Base-by-base conservation (phyloP, 2,329 filamentous ascomycete species). In the Ceratocystis harringtonii region DNA sequence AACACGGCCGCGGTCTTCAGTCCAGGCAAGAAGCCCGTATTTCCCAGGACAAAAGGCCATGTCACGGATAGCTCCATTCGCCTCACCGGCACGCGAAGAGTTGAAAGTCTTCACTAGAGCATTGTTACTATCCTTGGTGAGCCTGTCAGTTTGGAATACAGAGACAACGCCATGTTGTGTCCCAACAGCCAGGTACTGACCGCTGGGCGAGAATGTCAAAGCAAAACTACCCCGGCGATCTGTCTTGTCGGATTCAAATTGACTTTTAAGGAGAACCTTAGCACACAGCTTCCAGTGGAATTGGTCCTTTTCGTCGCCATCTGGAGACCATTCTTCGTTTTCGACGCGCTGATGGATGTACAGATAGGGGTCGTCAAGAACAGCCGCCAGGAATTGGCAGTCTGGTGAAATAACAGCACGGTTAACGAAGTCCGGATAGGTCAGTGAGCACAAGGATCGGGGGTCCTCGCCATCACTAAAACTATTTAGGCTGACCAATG, bases 381-480 rank as follows among this genome's bases (percentile, higher is more conserved):
- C 89, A 1, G 91, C 89, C 5, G 92, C 81, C 22, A 97, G 79
- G 10, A 92, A 76, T 22, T 81, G 82, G 0, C 92, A 92, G 72
- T 96, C 88, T 0, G 92, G 94, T 5, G 92, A 96, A 63, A 99
- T 86, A n/a, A 92, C 84, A 43, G 92, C 90, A 72, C 95, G 90
- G 71, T 99, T 99, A 77, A 97, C 92, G 69, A 86, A 88, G 72
- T 92, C 88, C 4, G 89, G 87, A 69, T 95, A 87, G 3, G 83
- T 80, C 64, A 96, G 77, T 55, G 85, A 81, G 65, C 89, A 84
- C 25, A 95, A 76, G 44, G 87, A 79, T 67, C 88, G 79, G 15
- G 75, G 74, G 61, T 74, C 74, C 17, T 77, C 74, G 57, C 73
- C 73, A 43, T 71, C 71, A 3, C 76, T 75, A 63, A 84, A 82